A percentile compares a stretch with the other conserved stretches of the same genome.
Evolutionary conservation across 2,329 filamentous ascomycete genomes (phyloP).

Genomic region (Penicillium sp.): DNA sequence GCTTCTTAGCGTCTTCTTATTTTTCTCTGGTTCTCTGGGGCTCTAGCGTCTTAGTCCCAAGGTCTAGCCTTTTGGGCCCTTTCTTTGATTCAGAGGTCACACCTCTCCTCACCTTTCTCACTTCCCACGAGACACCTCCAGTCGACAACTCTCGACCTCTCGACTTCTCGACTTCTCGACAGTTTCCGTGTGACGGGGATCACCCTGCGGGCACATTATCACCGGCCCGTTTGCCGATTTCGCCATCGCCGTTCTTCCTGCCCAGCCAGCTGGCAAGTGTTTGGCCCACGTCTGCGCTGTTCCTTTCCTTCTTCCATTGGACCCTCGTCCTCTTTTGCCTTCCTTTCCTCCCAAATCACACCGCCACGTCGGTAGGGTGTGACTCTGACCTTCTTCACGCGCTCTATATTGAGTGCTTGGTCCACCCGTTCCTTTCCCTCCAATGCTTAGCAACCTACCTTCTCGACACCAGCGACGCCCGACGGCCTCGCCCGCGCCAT

Average conservation of each 20-base stretch:
- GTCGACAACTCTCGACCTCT: background rate
- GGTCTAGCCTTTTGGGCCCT: constrained; percentile 1
- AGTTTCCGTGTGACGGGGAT: constrained; percentile 10
- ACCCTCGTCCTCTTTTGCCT: background rate
- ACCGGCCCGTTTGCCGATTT: constrained; percentile 25
- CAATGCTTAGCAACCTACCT: constrained; percentile 17
- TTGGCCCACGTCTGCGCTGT: constrained; percentile 19
- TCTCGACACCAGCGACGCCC: constrained; percentile 10
- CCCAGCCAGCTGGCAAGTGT: constrained; percentile 22
- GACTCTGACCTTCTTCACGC: background rate
- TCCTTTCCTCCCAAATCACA: constrained; percentile 20
- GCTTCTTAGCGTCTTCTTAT: background rate
- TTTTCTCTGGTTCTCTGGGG: background rate
- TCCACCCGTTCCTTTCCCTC: constrained; percentile 5
- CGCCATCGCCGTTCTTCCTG: constrained; percentile 11
- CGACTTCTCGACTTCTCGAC: background rate
- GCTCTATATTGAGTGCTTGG: constrained; percentile 9
- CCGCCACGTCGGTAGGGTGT: constrained; percentile 10
- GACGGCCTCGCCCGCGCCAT: constrained; percentile 23
- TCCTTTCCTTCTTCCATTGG: constrained; percentile 5
- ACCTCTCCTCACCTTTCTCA: background rate
- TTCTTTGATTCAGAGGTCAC: background rate
- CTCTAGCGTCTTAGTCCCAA: background rate
- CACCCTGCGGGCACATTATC: constrained; percentile 17
- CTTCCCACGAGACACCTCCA: too few species aligned